Conservation (phyloP, 768 basidiomycete genomes). For the Pleurotus citrinopileatus region DNA sequence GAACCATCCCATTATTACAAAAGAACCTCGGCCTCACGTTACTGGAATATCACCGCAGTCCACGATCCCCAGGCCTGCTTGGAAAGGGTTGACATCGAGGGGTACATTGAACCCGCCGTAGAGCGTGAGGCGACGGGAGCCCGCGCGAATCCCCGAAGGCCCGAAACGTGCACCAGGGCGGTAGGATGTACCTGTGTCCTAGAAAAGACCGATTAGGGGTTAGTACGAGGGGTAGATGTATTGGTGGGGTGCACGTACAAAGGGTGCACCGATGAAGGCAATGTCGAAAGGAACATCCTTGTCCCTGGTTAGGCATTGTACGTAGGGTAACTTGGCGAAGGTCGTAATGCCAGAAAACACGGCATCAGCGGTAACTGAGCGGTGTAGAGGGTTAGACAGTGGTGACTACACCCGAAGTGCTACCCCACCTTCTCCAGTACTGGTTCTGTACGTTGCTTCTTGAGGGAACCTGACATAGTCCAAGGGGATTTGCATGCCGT, state of each 20-base stretch:
- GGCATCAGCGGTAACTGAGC: slow-evolving; percentile 68
- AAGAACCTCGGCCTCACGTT: slow-evolving; percentile 33
- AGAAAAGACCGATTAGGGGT: not conserved
- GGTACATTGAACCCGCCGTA: slow-evolving; percentile 82
- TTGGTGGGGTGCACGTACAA: slow-evolving; percentile 40
- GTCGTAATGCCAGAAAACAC: slow-evolving; percentile 82
- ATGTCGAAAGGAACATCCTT: slow-evolving; percentile 65
- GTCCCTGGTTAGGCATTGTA: slow-evolving; percentile 70
- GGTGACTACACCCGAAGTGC: not conserved
- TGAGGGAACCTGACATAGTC: slow-evolving; percentile 67
- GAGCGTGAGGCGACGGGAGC: slow-evolving; percentile 70
- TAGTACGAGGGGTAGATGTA: not conserved
- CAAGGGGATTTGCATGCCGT: slow-evolving; percentile 57
- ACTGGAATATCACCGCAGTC: slow-evolving; percentile 81
- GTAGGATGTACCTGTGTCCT: slow-evolving; percentile 77
- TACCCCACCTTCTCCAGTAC: slow-evolving; percentile 52
- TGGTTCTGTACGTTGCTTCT: slow-evolving; percentile 53
- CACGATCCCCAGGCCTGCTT: slow-evolving; percentile 62
- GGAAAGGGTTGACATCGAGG: slow-evolving; percentile 70
- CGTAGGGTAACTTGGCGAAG: slow-evolving; percentile 86
- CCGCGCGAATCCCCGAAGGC: slow-evolving; percentile 78
- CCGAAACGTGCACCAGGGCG: slow-evolving; percentile 85
- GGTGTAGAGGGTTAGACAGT: not conserved
- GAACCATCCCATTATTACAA: not conserved
- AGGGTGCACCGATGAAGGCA: slow-evolving; percentile 78